Evolutionary conservation across 768 basidiomycete species (phyloP).

Genomic region (Hygrocybe coccinea): DNA sequence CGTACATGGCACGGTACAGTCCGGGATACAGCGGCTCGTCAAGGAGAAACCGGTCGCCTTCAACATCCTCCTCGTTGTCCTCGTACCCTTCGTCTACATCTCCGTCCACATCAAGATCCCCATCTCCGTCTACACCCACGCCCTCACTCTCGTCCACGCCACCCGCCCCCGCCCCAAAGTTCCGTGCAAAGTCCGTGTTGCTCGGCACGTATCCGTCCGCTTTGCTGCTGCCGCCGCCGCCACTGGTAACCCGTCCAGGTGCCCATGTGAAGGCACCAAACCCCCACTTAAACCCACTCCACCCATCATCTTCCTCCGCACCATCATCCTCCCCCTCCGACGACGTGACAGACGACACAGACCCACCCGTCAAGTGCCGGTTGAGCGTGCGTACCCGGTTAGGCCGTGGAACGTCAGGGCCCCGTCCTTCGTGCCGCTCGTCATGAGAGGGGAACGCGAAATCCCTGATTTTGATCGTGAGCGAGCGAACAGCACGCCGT

Average conservation of each 20-base stretch:
- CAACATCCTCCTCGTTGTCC: conserved; percentile 22
- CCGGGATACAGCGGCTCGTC: conserved; percentile 58
- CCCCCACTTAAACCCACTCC: conserved; percentile 26
- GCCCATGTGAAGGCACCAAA: conserved; percentile 26
- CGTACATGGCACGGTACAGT: conserved; percentile 70
- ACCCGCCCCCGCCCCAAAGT: conserved; percentile 15
- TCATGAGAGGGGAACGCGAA: conserved; percentile 35
- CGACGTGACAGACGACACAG: conserved; percentile 5
- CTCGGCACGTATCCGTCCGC: conserved; percentile 32
- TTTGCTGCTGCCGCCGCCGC: conserved; percentile 6
- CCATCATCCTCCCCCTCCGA: conserved; percentile 19
- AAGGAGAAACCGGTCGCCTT: conserved; percentile 19
- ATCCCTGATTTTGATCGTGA: conserved; percentile 41
- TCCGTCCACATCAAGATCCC: conserved; percentile 41
- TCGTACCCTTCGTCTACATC: conserved; percentile 25
- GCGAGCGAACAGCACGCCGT: conserved; percentile 11
- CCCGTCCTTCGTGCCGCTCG: conserved; percentile 37
- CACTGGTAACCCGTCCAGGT: conserved; percentile 11
- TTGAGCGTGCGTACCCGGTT: conserved; percentile 36
- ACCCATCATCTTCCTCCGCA: conserved; percentile 27
- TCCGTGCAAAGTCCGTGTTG: conserved; percentile 36
- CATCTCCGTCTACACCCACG: conserved; percentile 42
- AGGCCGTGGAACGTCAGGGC: conserved; percentile 36
- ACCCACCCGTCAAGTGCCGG: conserved; percentile 21
- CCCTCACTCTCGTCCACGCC: conserved; percentile 13